Evolutionary conservation across 257 asterid species (phyloP).

Genomic region (Scutellaria minor): DNA sequence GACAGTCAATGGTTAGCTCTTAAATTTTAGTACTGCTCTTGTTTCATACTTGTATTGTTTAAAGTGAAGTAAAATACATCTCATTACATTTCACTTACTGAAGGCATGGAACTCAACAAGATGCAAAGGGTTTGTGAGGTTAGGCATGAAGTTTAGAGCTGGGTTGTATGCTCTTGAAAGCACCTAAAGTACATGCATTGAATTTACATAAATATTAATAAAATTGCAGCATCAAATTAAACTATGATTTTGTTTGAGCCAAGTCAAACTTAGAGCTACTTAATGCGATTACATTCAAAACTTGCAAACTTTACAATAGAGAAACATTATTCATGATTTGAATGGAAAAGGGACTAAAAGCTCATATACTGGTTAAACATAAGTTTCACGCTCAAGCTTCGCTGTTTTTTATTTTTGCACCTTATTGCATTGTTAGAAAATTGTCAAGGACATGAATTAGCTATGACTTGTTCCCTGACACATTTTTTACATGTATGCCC

Average conservation of each 20-base stretch:
- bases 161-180: slow-evolving; percentile 24
- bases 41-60: slow-evolving; percentile 20
- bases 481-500: not conserved
- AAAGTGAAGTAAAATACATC: slow-evolving; percentile 22
- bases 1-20: slow-evolving; percentile 67
- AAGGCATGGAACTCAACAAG: slow-evolving; percentile 1
- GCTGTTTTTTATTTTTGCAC: too few relatives aligned
- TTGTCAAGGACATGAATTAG: slow-evolving; percentile 21
- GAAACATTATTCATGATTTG: slow-evolving; percentile 7
- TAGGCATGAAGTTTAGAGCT: slow-evolving; percentile 7
- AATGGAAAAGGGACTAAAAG: not conserved
- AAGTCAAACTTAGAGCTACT: slow-evolving; percentile 4
- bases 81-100: not conserved
- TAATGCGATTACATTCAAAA: not conserved
- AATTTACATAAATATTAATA: slow-evolving; percentile 1
- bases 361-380: not conserved
- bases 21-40: not conserved
- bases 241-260: not conserved
- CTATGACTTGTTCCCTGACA: not conserved
- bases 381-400: not conserved
- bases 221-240: not conserved
- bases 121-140: not conserved
- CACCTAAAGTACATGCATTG: slow-evolving; percentile 3
- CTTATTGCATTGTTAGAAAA: too few relatives aligned
- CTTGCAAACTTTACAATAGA: not conserved